Conservation (phyloP, 2,329 filamentous ascomycete genomes). For the Emericellopsis atlantica region DNA sequence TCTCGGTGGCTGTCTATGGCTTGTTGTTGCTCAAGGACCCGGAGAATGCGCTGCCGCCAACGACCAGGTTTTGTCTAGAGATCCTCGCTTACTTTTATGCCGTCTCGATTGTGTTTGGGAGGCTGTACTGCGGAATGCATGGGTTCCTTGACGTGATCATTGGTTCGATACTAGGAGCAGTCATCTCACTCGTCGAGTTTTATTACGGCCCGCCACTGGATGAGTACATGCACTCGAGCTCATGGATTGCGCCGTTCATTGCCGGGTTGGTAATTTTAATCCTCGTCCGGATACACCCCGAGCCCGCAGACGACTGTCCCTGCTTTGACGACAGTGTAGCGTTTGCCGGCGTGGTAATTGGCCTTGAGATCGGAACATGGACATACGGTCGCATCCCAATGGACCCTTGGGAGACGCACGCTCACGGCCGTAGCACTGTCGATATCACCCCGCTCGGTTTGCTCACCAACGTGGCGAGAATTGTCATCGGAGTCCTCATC, state of each 20-base stretch:
- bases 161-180: conserved; percentile 64
- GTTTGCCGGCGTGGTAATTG: conserved; percentile 83
- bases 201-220: conserved; percentile 53
- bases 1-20: conserved; percentile 82
- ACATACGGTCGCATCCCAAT: conserved; percentile 51
- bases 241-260: conserved; percentile 50
- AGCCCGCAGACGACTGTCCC: conserved; percentile 91
- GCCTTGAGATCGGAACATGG: conserved; percentile 73
- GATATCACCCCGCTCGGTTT: conserved; percentile 54
- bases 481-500: conserved; percentile 67
- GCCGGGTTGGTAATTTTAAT: conserved; percentile 56
- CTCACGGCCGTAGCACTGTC: conserved; percentile 43
- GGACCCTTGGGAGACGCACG: conserved; percentile 29
- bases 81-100: conserved; percentile 71
- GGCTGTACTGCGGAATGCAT: conserved; percentile 97
- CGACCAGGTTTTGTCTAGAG: conserved; percentile 52
- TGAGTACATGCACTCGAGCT: conserved; percentile 53
- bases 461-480: conserved; percentile 48
- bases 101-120: conserved; percentile 76
- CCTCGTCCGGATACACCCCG: conserved; percentile 80
- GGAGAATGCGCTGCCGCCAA: conserved; percentile 46
- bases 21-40: conserved; percentile 57
- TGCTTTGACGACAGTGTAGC: conserved; percentile 95
- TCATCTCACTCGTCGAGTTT: conserved; percentile 47
- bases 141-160: conserved; percentile 85